A percentile compares a stretch with the other conserved stretches of the same genome.
Evolutionary conservation across 495 filamentous ascomycete genomes (phyloP).

Genomic region (Mytilinidion resinicola): DNA sequence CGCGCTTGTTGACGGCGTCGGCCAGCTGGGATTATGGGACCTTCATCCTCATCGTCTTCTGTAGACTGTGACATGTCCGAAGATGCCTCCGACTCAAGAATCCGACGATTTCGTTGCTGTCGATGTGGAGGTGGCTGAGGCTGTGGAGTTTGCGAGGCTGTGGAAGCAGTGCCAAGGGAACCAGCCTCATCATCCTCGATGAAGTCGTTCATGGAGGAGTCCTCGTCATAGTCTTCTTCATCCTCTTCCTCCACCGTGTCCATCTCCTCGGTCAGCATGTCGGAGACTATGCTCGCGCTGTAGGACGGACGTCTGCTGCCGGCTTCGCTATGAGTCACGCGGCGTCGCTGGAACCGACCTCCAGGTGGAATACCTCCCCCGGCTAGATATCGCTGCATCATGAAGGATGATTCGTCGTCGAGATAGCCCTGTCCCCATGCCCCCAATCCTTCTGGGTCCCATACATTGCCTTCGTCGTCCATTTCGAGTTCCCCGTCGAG

Average conservation of each 20-base stretch:
- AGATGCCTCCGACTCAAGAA: slow-evolving; percentile 27
- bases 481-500: slow-evolving; percentile 33
- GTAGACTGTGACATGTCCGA: slow-evolving; percentile 8
- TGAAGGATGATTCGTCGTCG: slow-evolving; percentile 12
- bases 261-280: slow-evolving; percentile 28
- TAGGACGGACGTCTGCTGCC: slow-evolving; percentile 27
- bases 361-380: slow-evolving; percentile 12
- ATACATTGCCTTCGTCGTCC: slow-evolving; percentile 20
- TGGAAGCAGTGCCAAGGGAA: slow-evolving; percentile 10
- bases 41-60: slow-evolving; percentile 28
- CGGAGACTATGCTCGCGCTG: slow-evolving; percentile 27
- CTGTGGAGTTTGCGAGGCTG: slow-evolving; percentile 14
- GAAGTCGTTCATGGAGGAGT: slow-evolving; percentile 34
- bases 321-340: slow-evolving; percentile 27
- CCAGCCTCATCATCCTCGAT: slow-evolving; percentile 25
- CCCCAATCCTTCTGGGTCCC: slow-evolving; percentile 22
- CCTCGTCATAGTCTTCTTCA: slow-evolving; percentile 31
- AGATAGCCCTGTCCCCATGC: slow-evolving; percentile 19
- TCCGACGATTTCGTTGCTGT: slow-evolving; percentile 16
- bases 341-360: slow-evolving; percentile 7
- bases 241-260: slow-evolving; percentile 33
- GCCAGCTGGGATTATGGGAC: slow-evolving; percentile 21
- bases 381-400: slow-evolving; percentile 24
- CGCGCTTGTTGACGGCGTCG: slow-evolving; percentile 15
- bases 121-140: not conserved